Conservation (phyloP, 768 basidiomycete genomes). For the Pulveroboletus frians region DNA sequence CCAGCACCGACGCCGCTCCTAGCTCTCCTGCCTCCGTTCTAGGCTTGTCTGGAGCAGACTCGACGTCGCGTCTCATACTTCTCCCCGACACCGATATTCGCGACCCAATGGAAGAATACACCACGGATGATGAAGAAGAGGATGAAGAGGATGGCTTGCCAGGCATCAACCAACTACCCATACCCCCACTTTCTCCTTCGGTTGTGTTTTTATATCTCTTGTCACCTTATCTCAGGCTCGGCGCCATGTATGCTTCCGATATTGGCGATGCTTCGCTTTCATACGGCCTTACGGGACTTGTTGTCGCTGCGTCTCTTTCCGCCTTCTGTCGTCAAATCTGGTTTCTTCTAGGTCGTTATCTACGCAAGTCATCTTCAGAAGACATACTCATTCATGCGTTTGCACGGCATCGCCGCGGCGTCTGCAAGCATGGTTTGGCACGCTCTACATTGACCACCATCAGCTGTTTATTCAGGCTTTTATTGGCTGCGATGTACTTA, state of each 20-base stretch:
- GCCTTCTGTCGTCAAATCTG: constrained; percentile 63
- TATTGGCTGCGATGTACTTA: constrained; percentile 59
- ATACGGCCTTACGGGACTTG: constrained; percentile 44
- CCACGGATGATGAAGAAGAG: constrained; percentile 39
- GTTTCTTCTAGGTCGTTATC: constrained; percentile 73
- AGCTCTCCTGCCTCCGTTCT: neutral
- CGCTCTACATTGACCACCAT: constrained; percentile 41
- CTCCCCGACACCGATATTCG: constrained; percentile 50
- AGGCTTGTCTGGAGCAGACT: constrained; percentile 30
- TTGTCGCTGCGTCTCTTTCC: constrained; percentile 53
- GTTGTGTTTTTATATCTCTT: constrained; percentile 66
- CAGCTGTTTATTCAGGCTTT: constrained; percentile 42
- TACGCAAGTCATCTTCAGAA: constrained; percentile 59
- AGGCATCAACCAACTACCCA: constrained; percentile 3
- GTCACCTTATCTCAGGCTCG: constrained; percentile 64
- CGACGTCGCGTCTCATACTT: constrained; percentile 57
- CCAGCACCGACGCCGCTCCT: constrained; percentile 11
- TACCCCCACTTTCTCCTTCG: constrained; percentile 51
- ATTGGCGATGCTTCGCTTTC: constrained; percentile 41
- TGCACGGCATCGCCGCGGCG: constrained; percentile 49
- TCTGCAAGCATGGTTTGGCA: constrained; percentile 40
- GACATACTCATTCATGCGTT: constrained; percentile 62
- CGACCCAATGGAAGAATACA: constrained; percentile 30
- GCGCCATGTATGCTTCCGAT: constrained; percentile 58
- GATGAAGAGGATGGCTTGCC: constrained; percentile 32